Percentiles rank a stretch among this genome's conserved stretches.
Conservation (phyloP, 306 rosid genomes). For the Trifolium subterraneum region DNA sequence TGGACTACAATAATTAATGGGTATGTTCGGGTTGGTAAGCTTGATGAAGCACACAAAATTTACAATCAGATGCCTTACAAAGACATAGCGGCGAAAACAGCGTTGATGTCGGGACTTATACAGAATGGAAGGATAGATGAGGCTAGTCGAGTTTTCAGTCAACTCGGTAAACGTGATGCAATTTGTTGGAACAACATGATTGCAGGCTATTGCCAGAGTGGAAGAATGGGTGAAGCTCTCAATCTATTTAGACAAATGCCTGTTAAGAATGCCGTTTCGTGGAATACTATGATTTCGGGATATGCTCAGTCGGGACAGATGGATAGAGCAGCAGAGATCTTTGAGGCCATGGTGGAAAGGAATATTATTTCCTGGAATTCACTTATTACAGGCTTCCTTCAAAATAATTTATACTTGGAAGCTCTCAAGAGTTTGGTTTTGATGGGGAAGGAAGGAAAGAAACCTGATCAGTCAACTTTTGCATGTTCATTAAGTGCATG, state of each 20-base stretch:
- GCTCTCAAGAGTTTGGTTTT: conserved; percentile 62
- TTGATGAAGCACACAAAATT: conserved; percentile 64
- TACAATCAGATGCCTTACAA: conserved; percentile 71
- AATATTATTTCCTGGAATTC: conserved; percentile 83
- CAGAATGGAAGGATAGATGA: conserved; percentile 67
- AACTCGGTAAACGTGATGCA: conserved; percentile 51
- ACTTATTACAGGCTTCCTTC: conserved; percentile 70
- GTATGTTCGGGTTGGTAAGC: conserved; percentile 67
- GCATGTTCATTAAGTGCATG: conserved; percentile 72
- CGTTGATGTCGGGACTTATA: conserved; percentile 75
- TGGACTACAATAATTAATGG: conserved; percentile 88
- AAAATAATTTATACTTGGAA: conserved; percentile 66
- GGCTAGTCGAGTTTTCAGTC: conserved; percentile 66
- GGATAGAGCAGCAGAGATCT: conserved; percentile 63
- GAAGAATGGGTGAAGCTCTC: conserved; percentile 70
- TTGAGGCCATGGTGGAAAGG: conserved; percentile 59
- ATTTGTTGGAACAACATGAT: conserved; percentile 92
- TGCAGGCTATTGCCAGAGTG: conserved; percentile 70
- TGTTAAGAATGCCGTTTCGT: conserved; percentile 65
- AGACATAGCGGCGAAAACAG: conserved; percentile 74
- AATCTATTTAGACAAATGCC: conserved; percentile 66
- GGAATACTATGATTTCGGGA: conserved; percentile 84
- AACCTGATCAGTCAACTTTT: conserved; percentile 70
- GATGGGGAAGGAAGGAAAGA: conserved; percentile 63
- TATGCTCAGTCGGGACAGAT: conserved; percentile 72